phyloP scores from a whole-genome alignment of 352 stramenopile genomes.

The Phytophthora boehmeriae region DNA sequence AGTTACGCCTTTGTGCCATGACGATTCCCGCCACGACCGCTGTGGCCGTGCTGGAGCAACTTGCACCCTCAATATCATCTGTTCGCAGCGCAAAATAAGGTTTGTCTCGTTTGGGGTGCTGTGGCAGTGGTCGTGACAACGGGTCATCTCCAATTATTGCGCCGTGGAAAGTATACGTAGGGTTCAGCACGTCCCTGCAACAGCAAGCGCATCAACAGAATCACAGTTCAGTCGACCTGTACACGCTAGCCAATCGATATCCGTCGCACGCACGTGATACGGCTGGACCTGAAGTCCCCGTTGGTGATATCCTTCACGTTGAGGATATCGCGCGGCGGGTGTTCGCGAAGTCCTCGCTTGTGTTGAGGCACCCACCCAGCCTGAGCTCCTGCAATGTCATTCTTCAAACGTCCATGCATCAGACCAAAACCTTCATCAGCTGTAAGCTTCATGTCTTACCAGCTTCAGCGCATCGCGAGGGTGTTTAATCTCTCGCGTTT shows the following conservation, averaged over 20 bases:
- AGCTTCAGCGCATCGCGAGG: slow-evolving; percentile 54
- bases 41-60: slow-evolving; percentile 51
- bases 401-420: slow-evolving; percentile 20
- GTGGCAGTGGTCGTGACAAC: slow-evolving; percentile 45
- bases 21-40: slow-evolving; percentile 64
- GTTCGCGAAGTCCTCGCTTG: slow-evolving; percentile 53
- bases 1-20: slow-evolving; percentile 61
- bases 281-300: slow-evolving; percentile 70
- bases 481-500: slow-evolving; percentile 45
- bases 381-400: slow-evolving; percentile 65
- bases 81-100: slow-evolving; percentile 58
- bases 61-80: slow-evolving; percentile 67
- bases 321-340: slow-evolving; percentile 67
- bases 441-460: slow-evolving; percentile 19
- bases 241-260: not conserved
- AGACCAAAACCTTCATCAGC: not conserved
- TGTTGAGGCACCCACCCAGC: slow-evolving; percentile 58
- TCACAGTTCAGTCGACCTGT: not conserved
- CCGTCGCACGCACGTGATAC: slow-evolving; percentile 57
- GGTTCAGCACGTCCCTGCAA: slow-evolving; percentile 70
- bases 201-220: not conserved
- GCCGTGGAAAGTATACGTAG: slow-evolving; percentile 77
- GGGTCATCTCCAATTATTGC: slow-evolving; percentile 59
- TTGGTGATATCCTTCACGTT: slow-evolving; percentile 74
- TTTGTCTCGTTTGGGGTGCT: slow-evolving; percentile 62